A percentile compares a stretch with the other conserved stretches of the same genome.
Conservation (phyloP, 352 stramenopile species). For the Thraustochytrium striatum region DNA sequence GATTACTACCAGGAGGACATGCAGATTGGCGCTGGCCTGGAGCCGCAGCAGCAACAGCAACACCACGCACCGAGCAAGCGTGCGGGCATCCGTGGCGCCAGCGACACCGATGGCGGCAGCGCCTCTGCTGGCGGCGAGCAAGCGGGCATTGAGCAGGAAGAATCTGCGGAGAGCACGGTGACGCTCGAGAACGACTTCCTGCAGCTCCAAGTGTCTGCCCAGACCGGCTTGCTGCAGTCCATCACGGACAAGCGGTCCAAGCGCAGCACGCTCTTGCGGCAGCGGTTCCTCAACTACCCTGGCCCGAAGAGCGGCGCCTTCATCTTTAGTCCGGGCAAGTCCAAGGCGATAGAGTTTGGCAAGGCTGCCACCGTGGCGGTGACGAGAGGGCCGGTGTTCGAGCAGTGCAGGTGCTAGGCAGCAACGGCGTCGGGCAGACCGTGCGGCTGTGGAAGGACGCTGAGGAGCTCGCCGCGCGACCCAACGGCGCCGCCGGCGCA, state of each 20-base stretch:
- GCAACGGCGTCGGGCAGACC: constrained; percentile 22
- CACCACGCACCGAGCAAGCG: background rate
- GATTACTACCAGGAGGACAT: background rate
- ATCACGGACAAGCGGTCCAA: constrained; percentile 41
- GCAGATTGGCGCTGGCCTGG: background rate
- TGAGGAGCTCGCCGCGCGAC: background rate
- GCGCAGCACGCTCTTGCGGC: constrained; percentile 29
- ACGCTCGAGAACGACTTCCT: constrained; percentile 11
- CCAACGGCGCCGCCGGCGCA: background rate
- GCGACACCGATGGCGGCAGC: background rate
- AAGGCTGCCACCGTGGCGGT: background rate
- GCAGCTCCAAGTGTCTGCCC: background rate
- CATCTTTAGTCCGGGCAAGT: constrained; percentile 3
- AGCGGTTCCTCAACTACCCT: constrained; percentile 25
- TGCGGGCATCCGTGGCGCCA: background rate
- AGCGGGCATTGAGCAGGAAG: background rate
- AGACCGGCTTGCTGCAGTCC: constrained; percentile 28
- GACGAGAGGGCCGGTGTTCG: constrained; percentile 17
- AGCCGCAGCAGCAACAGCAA: constrained; percentile 20
- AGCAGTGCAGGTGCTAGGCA: constrained; percentile 32
- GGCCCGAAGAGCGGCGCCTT: background rate
- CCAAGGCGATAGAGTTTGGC: constrained; percentile 7
- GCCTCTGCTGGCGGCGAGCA: background rate
- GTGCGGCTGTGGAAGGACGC: constrained; percentile 13
- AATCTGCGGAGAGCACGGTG: background rate